Evolutionary conservation across 805 yeast genomes (phyloP).

Genomic region (Teunomyces barrocoloradensis): DNA sequence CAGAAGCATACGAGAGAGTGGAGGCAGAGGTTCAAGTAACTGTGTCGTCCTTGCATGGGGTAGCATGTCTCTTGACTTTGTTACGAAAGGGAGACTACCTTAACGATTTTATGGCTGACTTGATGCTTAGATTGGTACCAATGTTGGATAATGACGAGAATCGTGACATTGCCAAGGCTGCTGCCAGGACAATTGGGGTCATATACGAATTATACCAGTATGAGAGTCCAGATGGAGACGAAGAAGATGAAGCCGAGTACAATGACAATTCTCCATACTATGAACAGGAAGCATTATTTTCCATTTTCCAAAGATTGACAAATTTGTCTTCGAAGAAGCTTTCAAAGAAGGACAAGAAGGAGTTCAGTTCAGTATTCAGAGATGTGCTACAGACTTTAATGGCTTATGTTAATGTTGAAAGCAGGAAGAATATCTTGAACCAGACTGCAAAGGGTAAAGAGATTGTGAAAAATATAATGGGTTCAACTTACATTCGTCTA

Average conservation of each 20-base stretch:
- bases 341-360: constrained; percentile 62
- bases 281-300: constrained; percentile 48
- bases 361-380: constrained; percentile 56
- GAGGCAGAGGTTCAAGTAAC: constrained; percentile 36
- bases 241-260: constrained; percentile 38
- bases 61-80: constrained; percentile 44
- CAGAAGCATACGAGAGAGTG: constrained; percentile 30
- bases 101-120: constrained; percentile 42
- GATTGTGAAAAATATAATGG: constrained; percentile 26
- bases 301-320: constrained; percentile 41
- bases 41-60: constrained; percentile 45
- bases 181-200: constrained; percentile 55
- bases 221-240: constrained; percentile 37
- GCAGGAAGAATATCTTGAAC: constrained; percentile 35
- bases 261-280: constrained; percentile 50
- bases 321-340: constrained; percentile 54
- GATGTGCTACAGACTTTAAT: constrained; percentile 53
- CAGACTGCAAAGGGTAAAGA: constrained; percentile 35
- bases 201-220: constrained; percentile 53
- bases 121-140: constrained; percentile 38
- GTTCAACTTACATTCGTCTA: constrained; percentile 39
- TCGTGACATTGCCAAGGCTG: constrained; percentile 51
- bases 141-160: constrained; percentile 41
- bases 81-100: constrained; percentile 42
- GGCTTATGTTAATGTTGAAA: constrained; percentile 33